Evolutionary conservation across 805 yeast genomes (phyloP).

Genomic region (Zygoascus biomembranicola): DNA sequence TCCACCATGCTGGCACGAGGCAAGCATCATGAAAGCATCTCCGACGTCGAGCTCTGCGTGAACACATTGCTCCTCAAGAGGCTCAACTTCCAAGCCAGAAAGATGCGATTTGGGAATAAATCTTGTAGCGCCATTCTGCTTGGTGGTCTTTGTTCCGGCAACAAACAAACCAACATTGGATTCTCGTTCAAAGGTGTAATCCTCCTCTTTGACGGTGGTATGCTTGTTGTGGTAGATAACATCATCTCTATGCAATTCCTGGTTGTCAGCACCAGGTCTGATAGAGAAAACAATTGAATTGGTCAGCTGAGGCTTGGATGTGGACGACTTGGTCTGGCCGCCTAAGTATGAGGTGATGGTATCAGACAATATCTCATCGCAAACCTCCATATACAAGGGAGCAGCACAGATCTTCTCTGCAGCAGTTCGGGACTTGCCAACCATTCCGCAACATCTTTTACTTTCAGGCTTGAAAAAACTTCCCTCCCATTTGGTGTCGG

Average conservation of each 20-base stretch:
- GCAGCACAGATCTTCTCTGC: neutral
- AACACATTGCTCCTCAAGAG: conserved; percentile 1
- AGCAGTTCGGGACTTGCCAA: conserved; percentile 2
- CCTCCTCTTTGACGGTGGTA: neutral
- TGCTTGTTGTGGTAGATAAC: neutral
- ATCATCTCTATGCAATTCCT: conserved; percentile 4
- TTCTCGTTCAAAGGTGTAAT: conserved; percentile 1
- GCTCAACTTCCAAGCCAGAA: neutral
- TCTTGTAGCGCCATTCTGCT: conserved; percentile 4
- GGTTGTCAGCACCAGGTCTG: conserved; percentile 3
- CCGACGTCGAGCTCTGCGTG: conserved; percentile 3
- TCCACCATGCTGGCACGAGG: conserved; percentile 6
- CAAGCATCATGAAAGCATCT: conserved; percentile 5
- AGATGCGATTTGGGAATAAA: conserved; percentile 5
- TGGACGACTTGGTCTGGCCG: neutral
- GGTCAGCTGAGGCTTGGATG: conserved; percentile 1
- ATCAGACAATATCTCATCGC: neutral
- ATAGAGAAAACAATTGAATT: conserved; percentile 2
- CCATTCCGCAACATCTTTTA: conserved; percentile 2
- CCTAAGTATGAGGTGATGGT: conserved; percentile 1
- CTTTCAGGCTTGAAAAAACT: conserved; percentile 1
- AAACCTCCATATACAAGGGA: neutral
- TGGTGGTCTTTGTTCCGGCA: conserved; percentile 5
- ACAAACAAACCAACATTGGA: conserved; percentile 2
- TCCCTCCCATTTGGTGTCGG: conserved; percentile 5